A percentile compares a stretch with the other conserved stretches of the same genome.
Conservation (phyloP, 139 green algal species). For the Penium margaritaceum region DNA sequence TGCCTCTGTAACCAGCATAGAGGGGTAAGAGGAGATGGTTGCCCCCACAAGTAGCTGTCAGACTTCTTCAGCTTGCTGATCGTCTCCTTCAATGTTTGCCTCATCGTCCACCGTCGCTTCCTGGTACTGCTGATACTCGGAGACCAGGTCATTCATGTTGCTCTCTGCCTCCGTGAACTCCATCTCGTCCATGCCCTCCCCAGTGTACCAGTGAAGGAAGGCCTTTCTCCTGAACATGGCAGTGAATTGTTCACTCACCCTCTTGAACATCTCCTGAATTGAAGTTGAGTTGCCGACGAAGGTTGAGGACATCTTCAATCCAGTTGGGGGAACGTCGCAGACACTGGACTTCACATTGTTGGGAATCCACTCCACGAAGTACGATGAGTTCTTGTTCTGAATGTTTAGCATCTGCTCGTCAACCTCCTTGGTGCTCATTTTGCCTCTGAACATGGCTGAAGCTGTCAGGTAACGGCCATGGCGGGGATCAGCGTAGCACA, state of each 20-base stretch:
- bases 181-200: conserved; percentile 99
- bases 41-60: too few species aligned
- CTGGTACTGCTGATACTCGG: conserved; percentile 98
- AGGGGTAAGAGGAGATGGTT: too few species aligned
- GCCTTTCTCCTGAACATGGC: conserved; percentile 98
- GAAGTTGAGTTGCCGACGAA: conserved; percentile 94
- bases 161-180: conserved; percentile 97
- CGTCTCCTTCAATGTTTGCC: conserved; percentile 16
- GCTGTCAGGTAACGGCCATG: conserved; percentile 96
- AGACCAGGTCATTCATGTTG: conserved; percentile 97
- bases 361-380: conserved; percentile 99
- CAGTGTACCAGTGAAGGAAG: conserved; percentile 99
- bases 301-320: conserved; percentile 93
- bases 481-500: conserved; percentile 94
- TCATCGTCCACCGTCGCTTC: conserved; percentile 76
- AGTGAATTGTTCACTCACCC: conserved; percentile 94
- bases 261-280: conserved; percentile 78
- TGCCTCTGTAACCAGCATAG: too few species aligned
- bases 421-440: conserved; percentile 96
- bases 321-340: conserved; percentile 92
- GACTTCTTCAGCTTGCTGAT: conserved; percentile 1
- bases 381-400: conserved; percentile 97
- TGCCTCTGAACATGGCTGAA: conserved; percentile 87
- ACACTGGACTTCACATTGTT: conserved; percentile 98
- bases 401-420: conserved; percentile 99